Evolutionary conservation across 2,329 filamentous ascomycete species (phyloP), one percentile per base, ranked within the genome.

Genomic region (Neopestalotiopsis sp.): DNA sequence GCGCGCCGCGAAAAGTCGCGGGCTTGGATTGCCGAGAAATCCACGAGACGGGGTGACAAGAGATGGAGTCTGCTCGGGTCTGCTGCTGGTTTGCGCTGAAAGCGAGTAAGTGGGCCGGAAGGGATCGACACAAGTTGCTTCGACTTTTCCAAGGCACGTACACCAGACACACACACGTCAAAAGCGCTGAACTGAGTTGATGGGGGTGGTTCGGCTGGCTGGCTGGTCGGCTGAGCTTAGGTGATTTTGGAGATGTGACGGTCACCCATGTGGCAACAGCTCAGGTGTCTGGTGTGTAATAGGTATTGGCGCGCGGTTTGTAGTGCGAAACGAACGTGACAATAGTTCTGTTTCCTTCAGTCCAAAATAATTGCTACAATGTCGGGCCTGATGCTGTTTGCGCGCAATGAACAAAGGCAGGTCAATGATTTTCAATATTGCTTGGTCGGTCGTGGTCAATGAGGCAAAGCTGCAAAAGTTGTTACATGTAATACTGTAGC

Each of bases 1-100:
- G 40, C 32, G 62, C n/a, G 38, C 20, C 17, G 38, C n/a, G 42
- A 40, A 45, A 32, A 24, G 13, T n/a, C 53, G 34, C 38, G 42
- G 53, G 63, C 20, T 56, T n/a, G 10, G 10, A 24, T 66, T 66
- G 63, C 63, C 63, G 63, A 57, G 63, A 49, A 57, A 32, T 34
- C 63, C 63, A 58, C 45, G 63, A 66, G 49, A 56, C 24, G 24
- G 24, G 24, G 24, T 28, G 24, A 28, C 63, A 17, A 17, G 45
- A 53, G 17, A n/a, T n/a, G 14, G 17, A 38, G 34, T 38, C n/a
- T 53, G 45, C 45, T 53, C 45, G 45, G 45, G 45, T 53, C 45
- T 53, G 45, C 45, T 53, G 20, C 45, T 53, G 45, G 45, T 20
- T 30, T 65, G 20, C 30, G 59, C 34, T 30, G 59, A 28, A 24